Conservation (phyloP, 2,329 filamentous ascomycete species). For the Karstenula rhodostoma region DNA sequence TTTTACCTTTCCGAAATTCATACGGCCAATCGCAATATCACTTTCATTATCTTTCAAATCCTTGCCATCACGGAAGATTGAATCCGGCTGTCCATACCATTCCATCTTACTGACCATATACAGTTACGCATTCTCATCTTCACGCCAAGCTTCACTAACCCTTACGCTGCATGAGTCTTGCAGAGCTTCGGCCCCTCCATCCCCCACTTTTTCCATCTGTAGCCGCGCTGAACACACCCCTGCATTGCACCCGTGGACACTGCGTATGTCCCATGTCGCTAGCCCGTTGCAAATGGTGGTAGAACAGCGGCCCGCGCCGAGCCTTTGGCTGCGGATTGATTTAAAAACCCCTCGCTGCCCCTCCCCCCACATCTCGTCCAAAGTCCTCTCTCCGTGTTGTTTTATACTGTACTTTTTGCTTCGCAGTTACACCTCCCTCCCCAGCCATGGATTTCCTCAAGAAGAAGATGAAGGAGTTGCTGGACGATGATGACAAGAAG, state of each 20-base stretch:
- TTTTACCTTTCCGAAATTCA: not conserved
- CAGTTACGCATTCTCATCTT: not conserved
- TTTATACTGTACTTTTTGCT: not conserved
- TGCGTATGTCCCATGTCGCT: conserved; percentile 7
- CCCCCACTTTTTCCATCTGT: conserved; percentile 12
- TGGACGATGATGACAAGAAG: conserved; percentile 50
- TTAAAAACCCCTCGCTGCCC: conserved; percentile 28
- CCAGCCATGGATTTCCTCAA: conserved; percentile 55
- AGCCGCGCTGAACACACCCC: conserved; percentile 7
- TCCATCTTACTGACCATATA: not conserved
- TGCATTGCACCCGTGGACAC: conserved; percentile 6
- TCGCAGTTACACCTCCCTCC: conserved; percentile 3
- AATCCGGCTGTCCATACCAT: not conserved
- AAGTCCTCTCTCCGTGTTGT: conserved; percentile 12
- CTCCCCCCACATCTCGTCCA: conserved; percentile 16
- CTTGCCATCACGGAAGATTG: not conserved
- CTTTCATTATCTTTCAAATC: not conserved
- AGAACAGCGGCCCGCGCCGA: conserved; percentile 16
- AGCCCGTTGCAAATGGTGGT: conserved; percentile 9
- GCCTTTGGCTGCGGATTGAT: conserved; percentile 21
- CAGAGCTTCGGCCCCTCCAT: conserved; percentile 11
- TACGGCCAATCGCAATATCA: not conserved
- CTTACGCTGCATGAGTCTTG: conserved; percentile 8
- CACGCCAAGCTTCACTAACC: conserved; percentile 14
- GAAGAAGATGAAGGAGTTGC: conserved; percentile 56